Base-by-base conservation (phyloP, 495 filamentous ascomycete genomes). In the Cercophora scortea region DNA sequence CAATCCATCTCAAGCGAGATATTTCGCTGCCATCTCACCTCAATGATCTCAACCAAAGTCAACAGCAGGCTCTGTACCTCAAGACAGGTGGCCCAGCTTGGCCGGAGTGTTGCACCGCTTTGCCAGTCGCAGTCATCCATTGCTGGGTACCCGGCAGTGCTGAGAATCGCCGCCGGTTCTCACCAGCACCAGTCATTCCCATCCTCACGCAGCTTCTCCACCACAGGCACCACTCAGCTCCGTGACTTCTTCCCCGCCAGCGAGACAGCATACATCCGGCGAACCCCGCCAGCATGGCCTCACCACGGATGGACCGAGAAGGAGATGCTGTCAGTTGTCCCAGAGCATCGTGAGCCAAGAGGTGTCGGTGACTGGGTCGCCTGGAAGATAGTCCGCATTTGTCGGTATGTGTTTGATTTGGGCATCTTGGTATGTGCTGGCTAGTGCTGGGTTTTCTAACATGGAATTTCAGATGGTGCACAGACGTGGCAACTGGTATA, bases 281-380 rank as follows among this genome's bases (percentile, higher is more conserved):
- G 65, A 49, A 80, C 77, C 12, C 73, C 79, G 13, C 62, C 84
- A 35, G 77, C 84, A 53, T 89, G 86, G 85, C 73, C 78, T 1
- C 86, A 90, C 64, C 86, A 83, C 55, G 73, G 79, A 56, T 86
- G 70, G 48, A 74, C 73, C 12, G 64, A 76, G 59, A 49, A 71
- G 55, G 73, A 75, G 60, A 71, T 76, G 72, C 48, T 62, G 10
- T 57, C 53, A n/a, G 68, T 76, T 5, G 64, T 66, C 13, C 68
- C 71, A 2, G 64, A 62, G 15, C 69, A 74, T 43, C 71, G 71
- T 17, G 51, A 57, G 44, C 62, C 67, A 0, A 54, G 61, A 51
- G 71, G 69, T 2, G 55, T 65, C 52, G 65, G 74, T 11, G 69
- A 74, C 43, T 71, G 67, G 66, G 41, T 68, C 6, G 74, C 74